phyloP scores from a whole-genome alignment of 129 eudicot species.

The Centrapalus pauciflorus region DNA sequence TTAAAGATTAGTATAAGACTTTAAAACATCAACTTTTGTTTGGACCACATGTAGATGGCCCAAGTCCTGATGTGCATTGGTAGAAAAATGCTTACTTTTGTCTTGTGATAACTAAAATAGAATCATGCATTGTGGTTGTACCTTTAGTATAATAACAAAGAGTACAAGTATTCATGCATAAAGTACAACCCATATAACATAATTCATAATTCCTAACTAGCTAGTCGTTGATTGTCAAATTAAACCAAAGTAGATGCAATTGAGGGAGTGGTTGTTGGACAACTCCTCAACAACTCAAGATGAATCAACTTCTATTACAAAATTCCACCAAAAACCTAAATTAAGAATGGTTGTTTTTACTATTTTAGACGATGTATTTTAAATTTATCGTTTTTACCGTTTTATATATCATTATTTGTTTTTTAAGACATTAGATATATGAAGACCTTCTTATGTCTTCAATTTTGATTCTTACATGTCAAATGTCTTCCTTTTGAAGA shows the following conservation, averaged over 20 bases:
- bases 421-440: too few species aligned
- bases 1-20: neutral
- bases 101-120: neutral
- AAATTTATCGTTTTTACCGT: too few species aligned
- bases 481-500: too few species aligned
- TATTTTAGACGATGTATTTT: neutral
- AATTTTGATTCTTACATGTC: too few species aligned
- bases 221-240: constrained; percentile 16
- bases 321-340: constrained; percentile 18
- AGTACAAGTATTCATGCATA: neutral
- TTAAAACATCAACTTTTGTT: neutral
- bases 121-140: neutral
- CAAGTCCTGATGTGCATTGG: neutral
- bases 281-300: constrained; percentile 29
- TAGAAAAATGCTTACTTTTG: neutral
- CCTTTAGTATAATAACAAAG: neutral
- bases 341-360: too few species aligned
- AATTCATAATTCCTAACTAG: constrained; percentile 3
- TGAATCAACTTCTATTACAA: constrained; percentile 12
- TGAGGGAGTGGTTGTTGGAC: constrained; percentile 38
- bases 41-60: neutral
- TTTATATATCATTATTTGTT: too few species aligned
- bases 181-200: constrained; percentile 10
- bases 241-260: constrained; percentile 16
- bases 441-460: too few species aligned